These are phyloP conservation scores for Acrodontium crateriforme DNA, from an alignment of 2,329 filamentous ascomycete genomes.

Conservation along the genomic window DNA sequence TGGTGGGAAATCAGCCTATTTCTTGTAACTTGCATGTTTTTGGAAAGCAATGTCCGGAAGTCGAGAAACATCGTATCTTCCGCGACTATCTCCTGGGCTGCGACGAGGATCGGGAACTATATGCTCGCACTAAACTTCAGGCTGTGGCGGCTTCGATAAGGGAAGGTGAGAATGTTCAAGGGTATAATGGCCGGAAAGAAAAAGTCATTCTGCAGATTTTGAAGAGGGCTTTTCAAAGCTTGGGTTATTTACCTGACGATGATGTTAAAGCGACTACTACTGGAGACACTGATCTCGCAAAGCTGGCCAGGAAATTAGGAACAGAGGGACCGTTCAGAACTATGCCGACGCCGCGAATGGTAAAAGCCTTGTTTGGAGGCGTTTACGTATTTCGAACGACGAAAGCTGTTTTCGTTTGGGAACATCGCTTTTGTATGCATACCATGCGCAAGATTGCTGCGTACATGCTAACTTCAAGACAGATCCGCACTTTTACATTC, in stretches of 20 bases:
- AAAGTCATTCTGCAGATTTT: conserved; percentile 27
- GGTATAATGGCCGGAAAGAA: conserved; percentile 33
- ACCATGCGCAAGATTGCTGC: background rate
- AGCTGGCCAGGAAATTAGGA: conserved; percentile 28
- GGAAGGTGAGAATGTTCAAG: conserved; percentile 21
- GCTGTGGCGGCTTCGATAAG: conserved; percentile 19
- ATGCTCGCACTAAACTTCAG: conserved; percentile 28
- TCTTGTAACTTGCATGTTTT: conserved; percentile 38
- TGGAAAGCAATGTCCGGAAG: conserved; percentile 30
- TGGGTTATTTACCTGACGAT: conserved; percentile 1
- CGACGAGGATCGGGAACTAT: conserved; percentile 27
- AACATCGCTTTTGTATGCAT: conserved; percentile 31
- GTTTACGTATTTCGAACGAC: conserved; percentile 23
- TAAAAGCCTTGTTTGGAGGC: conserved; percentile 21
- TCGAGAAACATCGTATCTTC: conserved; percentile 32
- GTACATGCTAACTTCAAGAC: background rate
- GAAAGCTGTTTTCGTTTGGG: conserved; percentile 23
- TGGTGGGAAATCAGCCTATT: conserved; percentile 24
- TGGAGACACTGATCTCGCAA: conserved; percentile 16
- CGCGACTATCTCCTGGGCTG: conserved; percentile 30
- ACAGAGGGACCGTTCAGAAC: conserved; percentile 25
- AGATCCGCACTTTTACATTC: conserved; percentile 27
- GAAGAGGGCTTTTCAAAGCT: conserved; percentile 18
- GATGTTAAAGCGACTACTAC: background rate
- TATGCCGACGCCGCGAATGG: conserved; percentile 17